Base-by-base conservation (phyloP, 345 rosid genomes). In the Mallotus nudiflorus region DNA sequence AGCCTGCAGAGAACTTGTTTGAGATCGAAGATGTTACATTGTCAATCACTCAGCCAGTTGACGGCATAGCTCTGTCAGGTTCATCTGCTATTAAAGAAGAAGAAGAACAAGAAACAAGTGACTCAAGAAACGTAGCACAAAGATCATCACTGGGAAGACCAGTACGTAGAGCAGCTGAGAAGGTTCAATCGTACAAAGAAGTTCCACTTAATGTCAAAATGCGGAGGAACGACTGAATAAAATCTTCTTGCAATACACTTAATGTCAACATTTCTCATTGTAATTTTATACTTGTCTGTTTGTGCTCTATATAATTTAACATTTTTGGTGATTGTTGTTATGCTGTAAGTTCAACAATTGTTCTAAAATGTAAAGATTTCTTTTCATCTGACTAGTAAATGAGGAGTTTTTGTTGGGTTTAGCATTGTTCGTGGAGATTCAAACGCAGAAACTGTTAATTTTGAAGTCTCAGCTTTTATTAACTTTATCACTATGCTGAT, bases 141-240 rank as follows among this genome's bases (percentile, higher is more conserved):
- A 85, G 85, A 71, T 63, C 81, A 45, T 86, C 95, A 13, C 24
- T 87, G 0, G 85, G 85, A 71, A 79, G 95, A 77, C 84, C 88
- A 16, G 54, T 54, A n/a, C 89, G 89, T 33, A 83, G 66, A 78
- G 90, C 91, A 42, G 86, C 63, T 4, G 88, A 72, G 79, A 91
- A 73, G 75, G 90, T 89, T 53, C 82, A 84, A 35, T 87, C 89
- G 54, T 91, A 84, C 84, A 85, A 82, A 78, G 91, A 91, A 69
- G 40, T 45, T 60, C 84, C 90, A 0, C 6, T 87, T 46, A 82
- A 77, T 33, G 66, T 70, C 40, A 89, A 86, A 76, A 74, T 91
- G 85, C 68, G 87, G 54, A 82, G 88, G 70, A 9, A 20, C 9
- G 61, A 50, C 11, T 61, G 60, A 68, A 40, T 25, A 46, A 33